These are phyloP conservation scores for Xylariaceae sp. DNA, from an alignment of 2,329 filamentous ascomycete genomes.

Conservation along the genomic window DNA sequence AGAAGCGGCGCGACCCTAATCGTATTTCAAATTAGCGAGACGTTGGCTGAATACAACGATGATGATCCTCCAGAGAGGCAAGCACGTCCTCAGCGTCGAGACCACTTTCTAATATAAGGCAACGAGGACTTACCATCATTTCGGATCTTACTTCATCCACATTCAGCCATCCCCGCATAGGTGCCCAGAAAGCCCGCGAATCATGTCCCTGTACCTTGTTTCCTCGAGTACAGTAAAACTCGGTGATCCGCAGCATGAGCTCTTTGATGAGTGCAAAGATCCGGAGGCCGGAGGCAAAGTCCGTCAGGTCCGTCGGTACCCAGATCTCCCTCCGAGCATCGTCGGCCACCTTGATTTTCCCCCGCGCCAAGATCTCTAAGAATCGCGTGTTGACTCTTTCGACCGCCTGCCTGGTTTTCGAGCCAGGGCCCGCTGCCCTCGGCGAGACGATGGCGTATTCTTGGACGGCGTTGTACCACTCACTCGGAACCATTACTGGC, in stretches of 20 bases:
- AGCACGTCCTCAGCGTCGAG: too few relatives aligned
- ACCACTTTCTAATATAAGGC: too few relatives aligned
- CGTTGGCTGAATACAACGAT: too few relatives aligned
- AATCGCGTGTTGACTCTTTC: conserved; percentile 6
- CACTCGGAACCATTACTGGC: neutral
- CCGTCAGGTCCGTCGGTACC: conserved; percentile 4
- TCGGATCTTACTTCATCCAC: conserved; percentile 14
- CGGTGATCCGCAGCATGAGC: conserved; percentile 11
- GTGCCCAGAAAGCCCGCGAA: conserved; percentile 6
- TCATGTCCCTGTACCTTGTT: neutral
- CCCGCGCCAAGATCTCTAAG: conserved; percentile 3
- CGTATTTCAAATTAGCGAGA: too few relatives aligned
- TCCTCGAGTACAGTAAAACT: conserved; percentile 3
- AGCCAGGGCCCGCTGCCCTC: neutral
- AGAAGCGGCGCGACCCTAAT: conserved; percentile 14
- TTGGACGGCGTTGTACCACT: conserved; percentile 5
- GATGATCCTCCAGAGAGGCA: too few relatives aligned
- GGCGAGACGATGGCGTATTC: conserved; percentile 10
- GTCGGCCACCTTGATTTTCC: conserved; percentile 4
- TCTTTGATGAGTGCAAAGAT: conserved; percentile 11
- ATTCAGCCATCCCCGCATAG: conserved; percentile 12
- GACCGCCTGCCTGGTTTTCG: neutral
- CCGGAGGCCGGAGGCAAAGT: conserved; percentile 11
- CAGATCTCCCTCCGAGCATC: conserved; percentile 7
- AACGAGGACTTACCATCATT: conserved; percentile 12